Conservation (phyloP, 805 yeast species). For the Clavispora vitiphila region DNA sequence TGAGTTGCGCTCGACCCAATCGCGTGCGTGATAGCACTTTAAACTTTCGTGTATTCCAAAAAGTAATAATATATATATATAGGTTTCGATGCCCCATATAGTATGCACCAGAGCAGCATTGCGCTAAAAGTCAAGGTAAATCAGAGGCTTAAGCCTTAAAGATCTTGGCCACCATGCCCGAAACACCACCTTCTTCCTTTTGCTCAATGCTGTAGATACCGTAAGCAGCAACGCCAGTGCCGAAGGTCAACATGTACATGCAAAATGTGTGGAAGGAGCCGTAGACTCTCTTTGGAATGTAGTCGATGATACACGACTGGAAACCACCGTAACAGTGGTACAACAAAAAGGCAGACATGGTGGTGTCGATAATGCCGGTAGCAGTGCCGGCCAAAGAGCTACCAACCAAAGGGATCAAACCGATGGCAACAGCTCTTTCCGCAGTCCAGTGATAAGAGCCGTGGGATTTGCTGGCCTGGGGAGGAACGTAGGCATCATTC, state of each 20-base stretch:
- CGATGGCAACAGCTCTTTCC: conserved; percentile 57
- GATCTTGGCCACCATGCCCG: conserved; percentile 40
- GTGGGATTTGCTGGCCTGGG: conserved; percentile 49
- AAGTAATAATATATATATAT: background rate
- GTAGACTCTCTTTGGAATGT: conserved; percentile 70
- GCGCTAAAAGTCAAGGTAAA: background rate
- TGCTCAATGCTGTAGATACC: conserved; percentile 70
- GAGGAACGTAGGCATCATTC: conserved; percentile 65
- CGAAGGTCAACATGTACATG: conserved; percentile 55
- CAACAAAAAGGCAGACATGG: conserved; percentile 50
- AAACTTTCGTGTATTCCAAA: background rate
- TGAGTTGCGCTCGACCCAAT: background rate
- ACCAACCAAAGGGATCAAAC: conserved; percentile 58
- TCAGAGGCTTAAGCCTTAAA: conserved; percentile 30
- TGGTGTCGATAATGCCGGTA: conserved; percentile 50
- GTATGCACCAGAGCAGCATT: background rate
- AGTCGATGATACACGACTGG: conserved; percentile 72
- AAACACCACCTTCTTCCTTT: conserved; percentile 55
- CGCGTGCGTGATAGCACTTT: background rate
- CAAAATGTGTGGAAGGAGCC: conserved; percentile 61
- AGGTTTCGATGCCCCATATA: background rate
- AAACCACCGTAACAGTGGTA: conserved; percentile 69
- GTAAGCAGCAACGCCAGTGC: conserved; percentile 60
- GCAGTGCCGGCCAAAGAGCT: conserved; percentile 57
- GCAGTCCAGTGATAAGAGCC: conserved; percentile 75